These are phyloP conservation scores for Brassica rapa DNA, from an alignment of 345 rosid species.

Conservation along the genomic window DNA sequence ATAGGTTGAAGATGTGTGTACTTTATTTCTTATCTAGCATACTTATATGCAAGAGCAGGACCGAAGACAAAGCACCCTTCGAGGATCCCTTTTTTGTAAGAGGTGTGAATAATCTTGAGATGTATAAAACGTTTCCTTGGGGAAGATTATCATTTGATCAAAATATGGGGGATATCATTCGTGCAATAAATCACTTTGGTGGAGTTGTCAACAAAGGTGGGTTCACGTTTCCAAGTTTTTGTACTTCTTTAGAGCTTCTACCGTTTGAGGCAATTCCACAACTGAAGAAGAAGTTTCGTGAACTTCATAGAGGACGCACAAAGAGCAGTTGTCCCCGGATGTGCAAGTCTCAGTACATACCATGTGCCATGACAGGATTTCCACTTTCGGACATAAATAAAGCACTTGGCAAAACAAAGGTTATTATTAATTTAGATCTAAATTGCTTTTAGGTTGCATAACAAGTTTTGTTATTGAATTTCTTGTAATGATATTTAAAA, in stretches of 20 bases:
- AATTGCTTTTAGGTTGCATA: neutral
- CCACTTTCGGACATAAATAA: neutral
- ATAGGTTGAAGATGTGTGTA: too few relatives aligned
- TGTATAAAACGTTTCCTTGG: neutral
- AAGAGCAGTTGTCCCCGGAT: neutral
- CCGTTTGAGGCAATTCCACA: neutral
- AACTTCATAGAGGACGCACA: neutral
- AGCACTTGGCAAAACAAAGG: neutral
- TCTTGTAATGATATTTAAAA: neutral
- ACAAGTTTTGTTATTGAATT: neutral
- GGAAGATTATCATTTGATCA: neutral
- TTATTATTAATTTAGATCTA: too few relatives aligned
- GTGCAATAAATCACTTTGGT: neutral
- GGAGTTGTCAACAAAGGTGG: neutral
- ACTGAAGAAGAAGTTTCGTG: neutral
- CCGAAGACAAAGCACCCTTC: too few relatives aligned
- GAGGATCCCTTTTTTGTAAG: neutral
- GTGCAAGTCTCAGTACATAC: neutral
- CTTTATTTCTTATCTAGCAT: neutral
- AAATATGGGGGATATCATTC: neutral
- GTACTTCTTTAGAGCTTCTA: neutral
- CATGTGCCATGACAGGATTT: neutral
- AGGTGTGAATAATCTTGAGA: neutral
- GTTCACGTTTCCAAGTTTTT: too few relatives aligned
- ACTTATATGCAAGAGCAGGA: neutral